These are phyloP conservation scores for Cardamine occulta DNA, from an alignment of 345 rosid species.

Conservation along the genomic window DNA sequence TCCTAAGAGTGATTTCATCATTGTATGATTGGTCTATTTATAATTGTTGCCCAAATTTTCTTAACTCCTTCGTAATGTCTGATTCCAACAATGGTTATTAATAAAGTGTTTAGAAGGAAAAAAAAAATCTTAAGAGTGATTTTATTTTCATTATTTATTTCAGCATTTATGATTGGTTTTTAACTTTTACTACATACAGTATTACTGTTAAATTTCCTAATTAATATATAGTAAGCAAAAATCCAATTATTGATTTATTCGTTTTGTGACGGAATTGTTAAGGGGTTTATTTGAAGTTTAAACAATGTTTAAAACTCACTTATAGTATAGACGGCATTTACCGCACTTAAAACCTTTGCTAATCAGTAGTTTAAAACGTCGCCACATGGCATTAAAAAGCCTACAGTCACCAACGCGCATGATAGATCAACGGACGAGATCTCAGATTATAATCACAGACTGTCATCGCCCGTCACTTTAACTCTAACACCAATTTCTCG, in stretches of 20 bases:
- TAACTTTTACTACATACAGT: background rate
- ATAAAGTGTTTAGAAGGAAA: too few species aligned
- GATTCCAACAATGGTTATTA: too few species aligned
- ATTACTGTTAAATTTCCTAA: too few species aligned
- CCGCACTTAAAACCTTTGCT: background rate
- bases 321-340: background rate
- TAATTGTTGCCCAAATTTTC: too few species aligned
- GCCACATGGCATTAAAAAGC: constrained; percentile 1
- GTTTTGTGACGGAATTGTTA: background rate
- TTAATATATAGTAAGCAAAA: background rate
- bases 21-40: too few species aligned
- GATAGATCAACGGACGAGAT: constrained; percentile 33
- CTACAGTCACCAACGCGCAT: background rate
- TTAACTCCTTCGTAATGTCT: too few species aligned
- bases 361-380: constrained; percentile 1
- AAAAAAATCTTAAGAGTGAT: too few species aligned
- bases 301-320: too few species aligned
- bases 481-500: constrained; percentile 14
- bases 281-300: too few species aligned
- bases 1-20: background rate
- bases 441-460: constrained; percentile 16
- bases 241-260: background rate
- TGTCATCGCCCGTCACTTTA: constrained; percentile 28
- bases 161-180: background rate
- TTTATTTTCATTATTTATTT: too few species aligned